Evolutionary conservation across 2,329 filamentous ascomycete genomes (phyloP).

Genomic region (Beauveria caledonica): DNA sequence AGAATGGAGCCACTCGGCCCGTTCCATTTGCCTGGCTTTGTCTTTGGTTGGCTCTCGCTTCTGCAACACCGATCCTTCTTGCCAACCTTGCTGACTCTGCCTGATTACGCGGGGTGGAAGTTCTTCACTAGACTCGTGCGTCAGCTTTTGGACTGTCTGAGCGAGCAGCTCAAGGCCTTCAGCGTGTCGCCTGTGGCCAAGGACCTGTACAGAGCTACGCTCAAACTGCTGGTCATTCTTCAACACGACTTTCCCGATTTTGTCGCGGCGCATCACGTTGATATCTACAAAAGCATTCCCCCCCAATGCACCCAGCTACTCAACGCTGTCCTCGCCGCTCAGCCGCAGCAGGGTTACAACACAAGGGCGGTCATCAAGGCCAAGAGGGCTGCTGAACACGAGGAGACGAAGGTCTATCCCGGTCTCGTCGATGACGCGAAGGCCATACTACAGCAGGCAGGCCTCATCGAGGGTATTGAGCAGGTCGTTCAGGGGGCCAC

Average conservation of each 20-base stretch:
- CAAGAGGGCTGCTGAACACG: conserved; percentile 53
- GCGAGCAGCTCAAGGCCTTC: conserved; percentile 68
- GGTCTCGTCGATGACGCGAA: conserved; percentile 56
- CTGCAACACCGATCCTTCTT: conserved; percentile 81
- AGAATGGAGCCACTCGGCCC: conserved; percentile 70
- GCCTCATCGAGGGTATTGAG: conserved; percentile 52
- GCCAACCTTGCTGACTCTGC: conserved; percentile 63
- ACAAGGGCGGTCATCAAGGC: conserved; percentile 61
- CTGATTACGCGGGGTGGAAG: conserved; percentile 65
- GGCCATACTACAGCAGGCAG: conserved; percentile 43
- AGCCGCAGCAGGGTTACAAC: conserved; percentile 58
- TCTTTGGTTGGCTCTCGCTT: conserved; percentile 76
- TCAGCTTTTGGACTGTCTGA: conserved; percentile 63
- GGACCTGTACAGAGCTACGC: conserved; percentile 74
- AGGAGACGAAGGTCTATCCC: conserved; percentile 64
- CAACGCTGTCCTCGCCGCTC: conserved; percentile 80
- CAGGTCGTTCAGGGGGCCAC: conserved; percentile 52
- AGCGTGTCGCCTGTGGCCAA: conserved; percentile 63
- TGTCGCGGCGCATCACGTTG: conserved; percentile 76
- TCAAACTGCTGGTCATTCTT: conserved; percentile 76
- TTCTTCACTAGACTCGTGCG: conserved; percentile 66
- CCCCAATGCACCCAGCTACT: conserved; percentile 79
- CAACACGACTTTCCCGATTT: conserved; percentile 96
- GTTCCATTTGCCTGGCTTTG: conserved; percentile 68
- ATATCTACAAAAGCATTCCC: conserved; percentile 73